These are phyloP conservation scores for Phytophthora podocarpi DNA, from an alignment of 352 stramenopile genomes.

Conservation along the genomic window DNA sequence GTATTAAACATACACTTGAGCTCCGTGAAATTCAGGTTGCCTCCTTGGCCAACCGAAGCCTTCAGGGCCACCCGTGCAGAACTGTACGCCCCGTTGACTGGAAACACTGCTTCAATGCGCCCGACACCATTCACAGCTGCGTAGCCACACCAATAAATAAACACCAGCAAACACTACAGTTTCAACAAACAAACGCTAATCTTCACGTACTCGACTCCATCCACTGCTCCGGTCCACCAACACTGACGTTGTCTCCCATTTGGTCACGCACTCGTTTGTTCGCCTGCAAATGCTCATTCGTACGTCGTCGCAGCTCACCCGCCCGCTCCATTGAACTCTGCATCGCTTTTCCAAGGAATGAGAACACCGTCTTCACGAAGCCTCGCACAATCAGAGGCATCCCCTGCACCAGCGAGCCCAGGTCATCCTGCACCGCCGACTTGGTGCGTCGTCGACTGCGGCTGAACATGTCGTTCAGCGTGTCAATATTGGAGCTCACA, in stretches of 20 bases:
- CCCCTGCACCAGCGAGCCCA: constrained; percentile 60
- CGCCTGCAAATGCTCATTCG: constrained; percentile 58
- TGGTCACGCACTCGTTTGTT: constrained; percentile 55
- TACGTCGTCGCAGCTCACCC: constrained; percentile 54
- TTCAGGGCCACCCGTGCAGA: constrained; percentile 62
- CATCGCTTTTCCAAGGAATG: constrained; percentile 64
- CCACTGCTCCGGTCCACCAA: constrained; percentile 70
- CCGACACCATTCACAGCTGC: constrained; percentile 73
- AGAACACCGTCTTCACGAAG: constrained; percentile 71
- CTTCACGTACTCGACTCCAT: constrained; percentile 68
- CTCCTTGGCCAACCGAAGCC: constrained; percentile 47
- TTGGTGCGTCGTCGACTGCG: constrained; percentile 28
- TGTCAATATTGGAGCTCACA: constrained; percentile 55
- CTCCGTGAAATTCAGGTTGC: constrained; percentile 50
- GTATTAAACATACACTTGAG: constrained; percentile 63
- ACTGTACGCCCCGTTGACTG: constrained; percentile 43
- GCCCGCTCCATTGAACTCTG: constrained; percentile 68
- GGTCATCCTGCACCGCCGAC: constrained; percentile 34
- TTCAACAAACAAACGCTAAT: not conserved
- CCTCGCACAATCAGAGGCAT: constrained; percentile 66
- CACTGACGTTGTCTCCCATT: constrained; percentile 52
- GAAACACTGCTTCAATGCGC: constrained; percentile 67
- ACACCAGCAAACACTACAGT: not conserved
- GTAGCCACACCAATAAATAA: not conserved
- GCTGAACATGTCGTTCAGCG: constrained; percentile 49